These are phyloP conservation scores for Neofusicoccum sp. DNA, from an alignment of 2,329 filamentous ascomycete genomes.

Conservation along the genomic window DNA sequence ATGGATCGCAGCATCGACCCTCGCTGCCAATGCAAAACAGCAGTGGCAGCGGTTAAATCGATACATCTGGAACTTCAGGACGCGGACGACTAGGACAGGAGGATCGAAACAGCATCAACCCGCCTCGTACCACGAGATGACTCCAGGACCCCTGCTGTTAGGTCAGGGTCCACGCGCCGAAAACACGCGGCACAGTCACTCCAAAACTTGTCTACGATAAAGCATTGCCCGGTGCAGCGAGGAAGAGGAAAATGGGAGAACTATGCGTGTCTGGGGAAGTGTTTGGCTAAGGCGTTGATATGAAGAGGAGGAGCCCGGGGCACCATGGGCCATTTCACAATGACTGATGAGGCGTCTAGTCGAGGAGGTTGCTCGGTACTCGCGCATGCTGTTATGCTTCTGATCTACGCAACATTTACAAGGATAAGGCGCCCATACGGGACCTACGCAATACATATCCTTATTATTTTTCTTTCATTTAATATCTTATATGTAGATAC, in stretches of 20 bases:
- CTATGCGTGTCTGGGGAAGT: constrained; percentile 1
- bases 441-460: background rate
- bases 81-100: background rate
- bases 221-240: background rate
- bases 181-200: background rate
- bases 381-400: background rate
- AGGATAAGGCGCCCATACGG: background rate
- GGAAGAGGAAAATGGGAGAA: background rate
- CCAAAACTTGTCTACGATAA: background rate
- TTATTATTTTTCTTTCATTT: background rate
- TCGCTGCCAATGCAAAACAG: constrained; percentile 21
- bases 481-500: constrained; percentile 3
- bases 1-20: constrained; percentile 9
- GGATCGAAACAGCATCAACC: constrained; percentile 2
- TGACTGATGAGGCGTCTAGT: background rate
- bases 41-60: constrained; percentile 19
- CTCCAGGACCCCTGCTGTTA: background rate
- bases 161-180: constrained; percentile 3
- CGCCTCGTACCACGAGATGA: background rate
- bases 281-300: constrained; percentile 9
- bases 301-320: background rate
- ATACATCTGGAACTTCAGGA: background rate
- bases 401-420: constrained; percentile 11
- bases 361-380: background rate
- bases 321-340: background rate